Percentiles rank a stretch among this genome's conserved stretches.
phyloP scores from a whole-genome alignment of 768 basidiomycete species.

The Panellus pusillus region DNA sequence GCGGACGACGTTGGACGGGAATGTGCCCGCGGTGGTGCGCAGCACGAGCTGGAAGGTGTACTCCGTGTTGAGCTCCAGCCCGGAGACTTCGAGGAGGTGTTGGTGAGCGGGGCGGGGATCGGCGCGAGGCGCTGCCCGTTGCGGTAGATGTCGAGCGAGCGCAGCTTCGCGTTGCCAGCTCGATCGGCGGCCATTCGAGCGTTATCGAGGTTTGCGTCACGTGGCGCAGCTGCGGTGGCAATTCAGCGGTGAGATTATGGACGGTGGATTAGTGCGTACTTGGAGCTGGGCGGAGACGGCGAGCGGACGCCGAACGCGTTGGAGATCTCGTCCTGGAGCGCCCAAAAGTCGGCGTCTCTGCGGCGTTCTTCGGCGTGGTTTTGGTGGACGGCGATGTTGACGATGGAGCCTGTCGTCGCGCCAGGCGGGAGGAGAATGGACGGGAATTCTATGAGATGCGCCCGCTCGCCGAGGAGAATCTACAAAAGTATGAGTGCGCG shows the following conservation, averaged over 20 bases:
- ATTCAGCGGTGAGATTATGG: too few relatives aligned
- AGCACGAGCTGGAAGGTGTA: constrained; percentile 95
- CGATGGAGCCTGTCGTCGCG: constrained; percentile 90
- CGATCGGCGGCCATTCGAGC: constrained; percentile 88
- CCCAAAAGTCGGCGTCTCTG: constrained; percentile 81
- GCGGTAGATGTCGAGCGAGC: constrained; percentile 90
- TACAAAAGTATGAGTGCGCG: constrained; percentile 28
- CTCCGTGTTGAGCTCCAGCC: constrained; percentile 77
- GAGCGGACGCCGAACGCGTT: constrained; percentile 65
- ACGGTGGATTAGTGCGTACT: too few relatives aligned
- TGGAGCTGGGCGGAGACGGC: constrained; percentile 76
- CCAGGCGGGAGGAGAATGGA: constrained; percentile 93
- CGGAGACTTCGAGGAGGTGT: constrained; percentile 88
- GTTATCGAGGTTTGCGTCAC: constrained; percentile 97
- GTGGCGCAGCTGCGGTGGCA: constrained; percentile 92
- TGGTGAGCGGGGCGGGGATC: constrained; percentile 78
- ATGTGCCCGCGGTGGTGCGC: constrained; percentile 90
- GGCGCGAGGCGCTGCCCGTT: constrained; percentile 86
- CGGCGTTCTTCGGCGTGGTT: constrained; percentile 83
- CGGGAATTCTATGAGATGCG: constrained; percentile 97
- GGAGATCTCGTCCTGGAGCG: constrained; percentile 79
- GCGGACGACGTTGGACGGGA: constrained; percentile 78
- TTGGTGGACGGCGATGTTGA: constrained; percentile 93
- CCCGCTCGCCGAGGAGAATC: constrained; percentile 92
- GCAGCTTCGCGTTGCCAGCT: constrained; percentile 81